Conservation (phyloP, 106 monocot genomes). For the Dendrobium catenatum region DNA sequence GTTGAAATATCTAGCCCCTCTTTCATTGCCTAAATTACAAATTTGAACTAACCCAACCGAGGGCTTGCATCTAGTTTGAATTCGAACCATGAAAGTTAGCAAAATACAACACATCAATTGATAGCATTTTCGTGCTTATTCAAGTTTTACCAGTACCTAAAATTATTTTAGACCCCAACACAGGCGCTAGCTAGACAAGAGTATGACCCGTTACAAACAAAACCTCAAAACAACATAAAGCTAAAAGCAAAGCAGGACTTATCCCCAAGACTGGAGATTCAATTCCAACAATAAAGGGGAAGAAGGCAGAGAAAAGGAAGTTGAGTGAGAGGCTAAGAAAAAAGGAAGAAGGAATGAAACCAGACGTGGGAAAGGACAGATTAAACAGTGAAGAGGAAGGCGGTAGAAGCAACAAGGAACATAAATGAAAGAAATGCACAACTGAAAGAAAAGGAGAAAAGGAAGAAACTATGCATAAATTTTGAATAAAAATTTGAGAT, state of each 20-base stretch:
- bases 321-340: neutral
- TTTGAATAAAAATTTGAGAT: neutral
- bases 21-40: too few relatives aligned
- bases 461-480: neutral
- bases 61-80: neutral
- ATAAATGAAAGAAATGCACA: neutral
- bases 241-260: neutral
- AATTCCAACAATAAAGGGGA: neutral
- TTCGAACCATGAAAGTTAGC: neutral
- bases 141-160: neutral
- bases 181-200: neutral
- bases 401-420: neutral
- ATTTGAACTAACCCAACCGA: too few relatives aligned
- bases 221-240: neutral
- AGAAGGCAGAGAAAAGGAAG: neutral
- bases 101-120: neutral
- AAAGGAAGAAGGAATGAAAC: neutral
- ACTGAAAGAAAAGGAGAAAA: neutral
- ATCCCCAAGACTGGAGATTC: neutral
- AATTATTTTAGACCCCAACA: neutral
- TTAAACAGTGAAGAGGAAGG: neutral
- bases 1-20: too few relatives aligned
- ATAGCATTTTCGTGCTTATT: neutral
- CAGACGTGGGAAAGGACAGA: neutral
- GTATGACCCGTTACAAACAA: neutral